Conservation (phyloP, 768 basidiomycete genomes). For the Phaffia tasmanica region DNA sequence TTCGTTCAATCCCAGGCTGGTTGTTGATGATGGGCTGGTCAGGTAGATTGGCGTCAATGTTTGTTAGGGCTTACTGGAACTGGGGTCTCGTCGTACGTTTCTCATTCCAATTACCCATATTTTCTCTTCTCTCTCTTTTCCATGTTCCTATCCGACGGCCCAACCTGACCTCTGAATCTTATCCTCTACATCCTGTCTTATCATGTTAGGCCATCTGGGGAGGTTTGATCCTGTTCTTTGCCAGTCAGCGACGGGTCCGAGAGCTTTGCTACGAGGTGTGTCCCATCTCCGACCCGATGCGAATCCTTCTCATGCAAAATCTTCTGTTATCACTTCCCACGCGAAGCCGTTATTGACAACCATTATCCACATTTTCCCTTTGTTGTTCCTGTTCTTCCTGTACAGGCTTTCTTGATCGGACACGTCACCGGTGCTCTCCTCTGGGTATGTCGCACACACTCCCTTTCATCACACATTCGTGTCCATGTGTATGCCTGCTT, state of each 20-base stretch:
- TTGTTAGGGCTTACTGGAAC: slow-evolving; percentile 7
- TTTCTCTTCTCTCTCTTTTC: neutral
- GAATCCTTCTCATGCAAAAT: too few species aligned
- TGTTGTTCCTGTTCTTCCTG: too few species aligned
- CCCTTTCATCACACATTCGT: neutral
- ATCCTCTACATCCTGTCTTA: neutral
- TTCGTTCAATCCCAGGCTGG: neutral
- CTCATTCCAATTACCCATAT: too few species aligned
- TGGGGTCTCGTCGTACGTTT: slow-evolving; percentile 5
- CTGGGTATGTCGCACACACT: neutral
- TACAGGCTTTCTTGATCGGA: slow-evolving; percentile 9
- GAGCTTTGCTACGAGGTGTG: slow-evolving; percentile 10
- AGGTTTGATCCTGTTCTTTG: neutral
- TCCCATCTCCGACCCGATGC: neutral
- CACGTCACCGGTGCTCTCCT: slow-evolving; percentile 10
- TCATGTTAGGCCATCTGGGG: neutral
- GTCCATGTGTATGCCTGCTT: neutral
- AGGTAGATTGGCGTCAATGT: neutral
- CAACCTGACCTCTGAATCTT: too few species aligned
- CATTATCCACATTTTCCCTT: neutral
- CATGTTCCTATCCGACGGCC: neutral
- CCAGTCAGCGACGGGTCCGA: neutral
- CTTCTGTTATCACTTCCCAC: too few species aligned
- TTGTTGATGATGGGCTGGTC: neutral
- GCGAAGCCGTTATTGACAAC: too few species aligned